Percentiles rank a stretch among this genome's conserved stretches.
Conservation (phyloP, 345 rosid species). For the Hevea brasiliensis region DNA sequence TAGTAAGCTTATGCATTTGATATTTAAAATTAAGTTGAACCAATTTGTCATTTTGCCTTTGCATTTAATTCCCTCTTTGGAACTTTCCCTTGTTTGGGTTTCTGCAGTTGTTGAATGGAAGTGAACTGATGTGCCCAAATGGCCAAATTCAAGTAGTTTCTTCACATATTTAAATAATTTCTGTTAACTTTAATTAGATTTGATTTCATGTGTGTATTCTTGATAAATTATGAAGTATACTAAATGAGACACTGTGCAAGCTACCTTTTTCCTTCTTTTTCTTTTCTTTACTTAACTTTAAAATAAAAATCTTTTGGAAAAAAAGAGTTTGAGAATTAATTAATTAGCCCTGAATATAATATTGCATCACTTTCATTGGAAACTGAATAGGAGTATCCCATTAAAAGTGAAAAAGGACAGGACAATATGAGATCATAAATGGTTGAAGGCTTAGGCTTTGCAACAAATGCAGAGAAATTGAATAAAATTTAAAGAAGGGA, state of each 20-base stretch:
- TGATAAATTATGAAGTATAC: too few species aligned
- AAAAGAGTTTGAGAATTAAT: too few species aligned
- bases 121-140: too few species aligned
- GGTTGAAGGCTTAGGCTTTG: constrained; percentile 4
- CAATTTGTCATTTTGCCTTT: not conserved
- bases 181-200: too few species aligned
- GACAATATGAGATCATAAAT: not conserved
- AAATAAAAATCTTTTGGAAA: too few species aligned
- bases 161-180: too few species aligned
- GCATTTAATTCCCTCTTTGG: constrained; percentile 1
- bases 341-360: not conserved
- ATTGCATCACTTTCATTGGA: constrained; percentile 10
- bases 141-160: too few species aligned
- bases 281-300: too few species aligned
- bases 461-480: not conserved
- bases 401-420: not conserved
- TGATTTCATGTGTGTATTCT: too few species aligned
- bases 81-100: not conserved
- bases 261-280: not conserved
- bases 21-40: too few species aligned
- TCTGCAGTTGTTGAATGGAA: too few species aligned
- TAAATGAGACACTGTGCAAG: not conserved
- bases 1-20: not conserved
- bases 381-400: not conserved
- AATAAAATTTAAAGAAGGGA: not conserved